These are phyloP conservation scores for Rhizopogon sp. DNA, from an alignment of 768 basidiomycete species.

Conservation along the genomic window DNA sequence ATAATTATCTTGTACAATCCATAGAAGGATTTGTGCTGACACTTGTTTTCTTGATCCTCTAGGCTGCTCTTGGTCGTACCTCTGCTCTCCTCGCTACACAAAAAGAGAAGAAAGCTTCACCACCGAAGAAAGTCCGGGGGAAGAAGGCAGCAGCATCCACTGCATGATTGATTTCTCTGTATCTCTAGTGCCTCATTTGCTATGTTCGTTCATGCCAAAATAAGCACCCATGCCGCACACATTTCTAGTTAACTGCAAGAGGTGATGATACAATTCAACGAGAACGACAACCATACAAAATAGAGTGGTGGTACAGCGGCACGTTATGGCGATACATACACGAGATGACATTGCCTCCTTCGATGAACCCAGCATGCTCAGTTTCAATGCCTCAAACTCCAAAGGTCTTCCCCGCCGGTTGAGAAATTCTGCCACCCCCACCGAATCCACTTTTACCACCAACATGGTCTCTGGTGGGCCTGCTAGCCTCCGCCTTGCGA, in stretches of 20 bases:
- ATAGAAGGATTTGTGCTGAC: conserved; percentile 47
- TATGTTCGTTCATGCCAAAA: conserved; percentile 19
- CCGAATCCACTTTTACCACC: conserved; percentile 32
- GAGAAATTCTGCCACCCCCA: conserved; percentile 47
- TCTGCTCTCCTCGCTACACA: conserved; percentile 68
- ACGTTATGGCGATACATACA: neutral
- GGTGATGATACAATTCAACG: neutral
- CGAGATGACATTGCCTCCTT: neutral
- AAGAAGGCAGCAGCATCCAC: conserved; percentile 41
- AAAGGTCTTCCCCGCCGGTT: conserved; percentile 47
- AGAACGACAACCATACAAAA: neutral
- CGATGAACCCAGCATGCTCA: neutral
- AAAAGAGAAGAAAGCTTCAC: conserved; percentile 63
- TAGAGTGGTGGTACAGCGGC: neutral
- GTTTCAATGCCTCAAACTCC: conserved; percentile 21
- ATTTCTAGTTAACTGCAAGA: neutral
- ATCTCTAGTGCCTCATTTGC: conserved; percentile 16
- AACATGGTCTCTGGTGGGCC: conserved; percentile 41
- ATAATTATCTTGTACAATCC: neutral
- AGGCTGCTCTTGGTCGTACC: conserved; percentile 75
- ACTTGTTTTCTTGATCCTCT: conserved; percentile 6
- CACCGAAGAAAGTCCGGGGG: conserved; percentile 67
- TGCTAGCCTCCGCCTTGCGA: conserved; percentile 41
- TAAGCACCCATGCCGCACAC: conserved; percentile 8
- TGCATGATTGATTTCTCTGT: conserved; percentile 19